A percentile compares a stretch with the other conserved stretches of the same genome.
Evolutionary conservation across 495 filamentous ascomycete genomes (phyloP).

Genomic region (Annulohypoxylon bovei): DNA sequence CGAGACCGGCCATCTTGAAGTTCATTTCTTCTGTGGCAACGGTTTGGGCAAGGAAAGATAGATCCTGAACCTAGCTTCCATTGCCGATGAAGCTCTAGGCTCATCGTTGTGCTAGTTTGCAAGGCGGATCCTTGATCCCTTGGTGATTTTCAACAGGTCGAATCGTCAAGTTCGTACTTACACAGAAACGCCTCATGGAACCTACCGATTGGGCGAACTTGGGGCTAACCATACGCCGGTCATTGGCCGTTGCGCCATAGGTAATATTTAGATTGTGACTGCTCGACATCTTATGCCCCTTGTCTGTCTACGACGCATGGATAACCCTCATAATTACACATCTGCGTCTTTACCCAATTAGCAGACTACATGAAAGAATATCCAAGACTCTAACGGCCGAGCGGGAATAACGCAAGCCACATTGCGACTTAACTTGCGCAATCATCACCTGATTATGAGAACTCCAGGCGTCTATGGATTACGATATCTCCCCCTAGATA

Average conservation of each 20-base stretch:
- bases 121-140: slow-evolving; percentile 31
- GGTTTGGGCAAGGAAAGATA: background rate
- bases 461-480: slow-evolving; percentile 6
- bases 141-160: slow-evolving; percentile 13
- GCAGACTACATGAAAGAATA: slow-evolving; percentile 35
- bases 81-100: slow-evolving; percentile 12
- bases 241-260: slow-evolving; percentile 23
- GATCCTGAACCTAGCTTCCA: background rate
- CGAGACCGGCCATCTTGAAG: slow-evolving; percentile 4
- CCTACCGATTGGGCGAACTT: slow-evolving; percentile 34
- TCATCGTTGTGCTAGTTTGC: slow-evolving; percentile 12
- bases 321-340: slow-evolving; percentile 18
- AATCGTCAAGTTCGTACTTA: slow-evolving; percentile 14
- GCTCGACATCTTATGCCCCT: slow-evolving; percentile 24
- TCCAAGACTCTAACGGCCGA: slow-evolving; percentile 39
- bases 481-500: background rate
- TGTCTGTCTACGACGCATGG: slow-evolving; percentile 22
- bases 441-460: slow-evolving; percentile 1
- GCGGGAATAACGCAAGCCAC: slow-evolving; percentile 43
- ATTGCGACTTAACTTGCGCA: slow-evolving; percentile 24
- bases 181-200: slow-evolving; percentile 37
- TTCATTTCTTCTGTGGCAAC: slow-evolving; percentile 2
- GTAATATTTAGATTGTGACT: slow-evolving; percentile 31
- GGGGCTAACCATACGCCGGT: slow-evolving; percentile 12
- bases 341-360: slow-evolving; percentile 16